Conservation (phyloP, 768 basidiomycete genomes). For the Lactifluus piperatus region DNA sequence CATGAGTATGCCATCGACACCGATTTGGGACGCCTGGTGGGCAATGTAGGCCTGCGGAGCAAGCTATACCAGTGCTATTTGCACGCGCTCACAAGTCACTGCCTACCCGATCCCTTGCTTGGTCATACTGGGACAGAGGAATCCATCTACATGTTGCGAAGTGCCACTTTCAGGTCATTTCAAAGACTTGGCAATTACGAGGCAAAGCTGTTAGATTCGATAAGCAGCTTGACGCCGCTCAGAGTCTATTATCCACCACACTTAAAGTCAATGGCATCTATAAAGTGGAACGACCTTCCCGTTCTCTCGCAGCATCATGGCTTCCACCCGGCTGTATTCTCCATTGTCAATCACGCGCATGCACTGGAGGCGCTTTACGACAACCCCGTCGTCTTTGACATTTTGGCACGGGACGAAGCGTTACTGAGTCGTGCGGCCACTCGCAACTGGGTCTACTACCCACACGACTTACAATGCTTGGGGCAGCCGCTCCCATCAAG, state of each 20-base stretch:
- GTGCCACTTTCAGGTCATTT: constrained; percentile 34
- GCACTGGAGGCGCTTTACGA: constrained; percentile 1
- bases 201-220: background rate
- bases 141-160: constrained; percentile 32
- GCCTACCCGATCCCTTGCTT: constrained; percentile 37
- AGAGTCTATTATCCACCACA: background rate
- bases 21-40: constrained; percentile 25
- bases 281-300: background rate
- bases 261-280: background rate
- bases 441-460: constrained; percentile 4
- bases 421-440: background rate
- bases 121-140: constrained; percentile 37
- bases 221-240: background rate
- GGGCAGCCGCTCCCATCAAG: background rate
- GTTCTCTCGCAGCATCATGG: constrained; percentile 5
- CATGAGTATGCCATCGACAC: constrained; percentile 27
- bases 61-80: constrained; percentile 34
- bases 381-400: background rate
- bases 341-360: background rate
- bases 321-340: background rate
- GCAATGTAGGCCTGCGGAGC: constrained; percentile 25
- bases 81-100: constrained; percentile 39
- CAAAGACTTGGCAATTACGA: constrained; percentile 23
- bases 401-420: background rate
- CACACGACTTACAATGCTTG: background rate